These are phyloP conservation scores for Plantago lanceolata DNA, from an alignment of 305 asterid species.

Conservation along the genomic window DNA sequence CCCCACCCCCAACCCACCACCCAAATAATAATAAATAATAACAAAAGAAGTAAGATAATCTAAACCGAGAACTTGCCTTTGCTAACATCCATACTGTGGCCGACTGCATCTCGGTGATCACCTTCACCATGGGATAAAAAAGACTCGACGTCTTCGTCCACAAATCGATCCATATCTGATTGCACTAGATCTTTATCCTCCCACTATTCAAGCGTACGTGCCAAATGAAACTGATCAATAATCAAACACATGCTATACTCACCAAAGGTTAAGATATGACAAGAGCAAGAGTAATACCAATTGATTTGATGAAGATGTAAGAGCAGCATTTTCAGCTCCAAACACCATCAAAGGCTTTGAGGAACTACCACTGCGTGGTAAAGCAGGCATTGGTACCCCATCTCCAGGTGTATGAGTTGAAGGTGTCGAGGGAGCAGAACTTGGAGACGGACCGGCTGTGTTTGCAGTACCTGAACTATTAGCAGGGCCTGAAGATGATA, in stretches of 20 bases:
- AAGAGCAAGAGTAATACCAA: constrained; percentile 49
- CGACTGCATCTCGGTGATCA: constrained; percentile 82
- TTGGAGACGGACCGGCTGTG: constrained; percentile 98
- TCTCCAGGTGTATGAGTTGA: constrained; percentile 98
- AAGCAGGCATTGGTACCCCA: constrained; percentile 64
- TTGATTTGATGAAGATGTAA: constrained; percentile 88
- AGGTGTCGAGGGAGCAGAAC: constrained; percentile 99
- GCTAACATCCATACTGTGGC: constrained; percentile 85
- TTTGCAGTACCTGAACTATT: constrained; percentile 98
- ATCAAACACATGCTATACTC: constrained; percentile 10
- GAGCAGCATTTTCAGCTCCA: constrained; percentile 76
- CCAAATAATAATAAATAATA: background rate
- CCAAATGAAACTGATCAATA: constrained; percentile 27
- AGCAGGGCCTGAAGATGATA: constrained; percentile 93
- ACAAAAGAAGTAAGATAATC: no score
- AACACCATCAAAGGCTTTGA: constrained; percentile 84
- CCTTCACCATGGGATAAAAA: constrained; percentile 86
- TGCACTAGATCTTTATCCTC: constrained; percentile 91
- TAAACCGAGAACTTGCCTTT: constrained; percentile 45
- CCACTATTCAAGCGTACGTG: constrained; percentile 60
- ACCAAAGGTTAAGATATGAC: constrained; percentile 18
- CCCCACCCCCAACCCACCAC: background rate
- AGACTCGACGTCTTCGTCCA: constrained; percentile 95
- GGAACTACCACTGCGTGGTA: constrained; percentile 84
- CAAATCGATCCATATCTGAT: constrained; percentile 96